phyloP scores from a whole-genome alignment of 148 eudicot genomes.

The Dysphania ambrosioides region DNA sequence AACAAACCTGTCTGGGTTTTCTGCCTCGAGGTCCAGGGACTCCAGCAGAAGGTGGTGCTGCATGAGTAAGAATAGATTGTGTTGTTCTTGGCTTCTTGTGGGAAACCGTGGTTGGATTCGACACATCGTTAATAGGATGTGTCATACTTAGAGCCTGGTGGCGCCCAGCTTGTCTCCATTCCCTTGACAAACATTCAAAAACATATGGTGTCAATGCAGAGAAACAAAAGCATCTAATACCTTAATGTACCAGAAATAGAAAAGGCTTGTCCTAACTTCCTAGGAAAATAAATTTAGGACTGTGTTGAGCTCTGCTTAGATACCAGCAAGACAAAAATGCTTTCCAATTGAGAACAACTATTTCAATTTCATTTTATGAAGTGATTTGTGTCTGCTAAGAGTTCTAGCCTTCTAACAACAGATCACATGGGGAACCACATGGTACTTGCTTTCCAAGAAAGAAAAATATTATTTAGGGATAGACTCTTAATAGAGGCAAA shows the following conservation, averaged over 20 bases:
- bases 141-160: conserved; percentile 35
- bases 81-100: conserved; percentile 73
- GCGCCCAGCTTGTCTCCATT: conserved; percentile 83
- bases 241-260: neutral
- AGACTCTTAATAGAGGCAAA: neutral
- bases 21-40: conserved; percentile 50
- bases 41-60: conserved; percentile 44
- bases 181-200: conserved; percentile 40
- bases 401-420: neutral
- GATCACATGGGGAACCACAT: neutral
- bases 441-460: neutral
- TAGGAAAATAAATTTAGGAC: neutral
- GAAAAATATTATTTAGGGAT: neutral
- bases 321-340: neutral
- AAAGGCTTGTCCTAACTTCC: neutral
- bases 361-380: neutral
- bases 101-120: conserved; percentile 62
- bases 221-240: neutral
- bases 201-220: conserved; percentile 12
- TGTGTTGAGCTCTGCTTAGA: neutral
- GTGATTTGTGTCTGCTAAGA: neutral
- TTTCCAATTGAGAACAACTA: neutral
- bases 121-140: conserved; percentile 55
- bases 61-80: conserved; percentile 46
- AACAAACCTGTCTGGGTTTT: conserved; percentile 47